These are phyloP conservation scores for Naganishia randhawae DNA, from an alignment of 768 basidiomycete genomes.

Conservation along the genomic window DNA sequence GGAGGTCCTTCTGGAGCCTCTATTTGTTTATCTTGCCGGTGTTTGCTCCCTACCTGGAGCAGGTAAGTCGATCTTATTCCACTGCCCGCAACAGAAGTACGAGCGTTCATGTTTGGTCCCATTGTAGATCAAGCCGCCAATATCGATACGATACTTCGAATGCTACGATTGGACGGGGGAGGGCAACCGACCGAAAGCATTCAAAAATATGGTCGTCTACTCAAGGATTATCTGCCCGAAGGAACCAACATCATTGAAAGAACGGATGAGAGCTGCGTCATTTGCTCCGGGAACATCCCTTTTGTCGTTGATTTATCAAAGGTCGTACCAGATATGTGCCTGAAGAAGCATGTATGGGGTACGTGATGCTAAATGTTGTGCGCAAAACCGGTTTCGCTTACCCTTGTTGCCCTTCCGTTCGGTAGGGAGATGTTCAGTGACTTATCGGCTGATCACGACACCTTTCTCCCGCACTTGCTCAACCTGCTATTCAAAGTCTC, in stretches of 20 bases:
- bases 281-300: conserved; percentile 5
- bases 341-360: conserved; percentile 19
- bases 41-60: neutral
- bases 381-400: neutral
- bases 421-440: conserved; percentile 4
- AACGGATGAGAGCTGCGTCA: conserved; percentile 3
- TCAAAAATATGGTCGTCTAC: neutral
- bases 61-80: neutral
- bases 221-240: neutral
- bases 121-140: neutral
- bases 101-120: neutral
- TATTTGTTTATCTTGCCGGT: neutral
- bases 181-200: neutral
- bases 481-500: conserved; percentile 8
- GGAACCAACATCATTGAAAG: neutral
- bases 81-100: neutral
- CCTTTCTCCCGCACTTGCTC: conserved; percentile 15
- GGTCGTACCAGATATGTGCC: conserved; percentile 4
- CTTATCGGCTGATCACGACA: conserved; percentile 4
- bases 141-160: neutral
- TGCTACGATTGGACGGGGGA: neutral
- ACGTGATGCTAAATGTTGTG: neutral
- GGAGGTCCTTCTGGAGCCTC: neutral
- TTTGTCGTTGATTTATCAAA: neutral
- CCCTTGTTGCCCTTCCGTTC: neutral